These are phyloP conservation scores for Ceratopteris richardii DNA, from an alignment of 75 land plant species.

Conservation along the genomic window DNA sequence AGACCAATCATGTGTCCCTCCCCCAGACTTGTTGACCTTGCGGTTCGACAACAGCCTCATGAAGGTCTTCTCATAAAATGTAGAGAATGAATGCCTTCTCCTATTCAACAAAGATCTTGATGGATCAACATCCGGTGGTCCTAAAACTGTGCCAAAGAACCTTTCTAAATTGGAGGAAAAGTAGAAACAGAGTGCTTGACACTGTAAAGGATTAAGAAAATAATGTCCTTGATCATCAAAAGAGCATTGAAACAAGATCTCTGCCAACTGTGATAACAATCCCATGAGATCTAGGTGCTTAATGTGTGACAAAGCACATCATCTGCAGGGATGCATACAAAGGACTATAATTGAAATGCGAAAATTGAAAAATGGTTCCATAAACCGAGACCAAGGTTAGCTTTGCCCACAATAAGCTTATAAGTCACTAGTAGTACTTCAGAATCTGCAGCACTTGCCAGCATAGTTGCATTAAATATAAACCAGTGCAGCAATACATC, in stretches of 20 bases:
- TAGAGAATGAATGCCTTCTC: neutral
- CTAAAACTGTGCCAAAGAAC: conserved; percentile 2
- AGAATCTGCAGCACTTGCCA: too few relatives aligned
- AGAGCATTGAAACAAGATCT: neutral
- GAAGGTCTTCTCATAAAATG: neutral
- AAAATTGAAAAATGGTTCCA: too few relatives aligned
- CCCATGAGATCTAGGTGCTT: too few relatives aligned
- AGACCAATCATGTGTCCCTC: neutral
- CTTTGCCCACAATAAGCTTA: too few relatives aligned
- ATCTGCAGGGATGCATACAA: too few relatives aligned
- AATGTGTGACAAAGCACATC: too few relatives aligned
- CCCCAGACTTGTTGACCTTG: neutral
- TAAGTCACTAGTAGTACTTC: too few relatives aligned
- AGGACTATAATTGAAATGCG: too few relatives aligned
- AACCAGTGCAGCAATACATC: too few relatives aligned
- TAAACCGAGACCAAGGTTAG: too few relatives aligned
- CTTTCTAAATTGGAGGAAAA: neutral
- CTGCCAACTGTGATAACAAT: neutral
- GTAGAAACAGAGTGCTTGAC: conserved; percentile 1
- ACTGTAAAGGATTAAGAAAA: neutral
- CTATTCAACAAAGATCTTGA: neutral
- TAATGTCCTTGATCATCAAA: conserved; percentile 4
- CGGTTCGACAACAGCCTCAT: neutral
- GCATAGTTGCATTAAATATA: too few relatives aligned
- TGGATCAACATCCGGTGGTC: neutral